Conservation (phyloP, 768 basidiomycete species). For the Cystobasidium ongulense region DNA sequence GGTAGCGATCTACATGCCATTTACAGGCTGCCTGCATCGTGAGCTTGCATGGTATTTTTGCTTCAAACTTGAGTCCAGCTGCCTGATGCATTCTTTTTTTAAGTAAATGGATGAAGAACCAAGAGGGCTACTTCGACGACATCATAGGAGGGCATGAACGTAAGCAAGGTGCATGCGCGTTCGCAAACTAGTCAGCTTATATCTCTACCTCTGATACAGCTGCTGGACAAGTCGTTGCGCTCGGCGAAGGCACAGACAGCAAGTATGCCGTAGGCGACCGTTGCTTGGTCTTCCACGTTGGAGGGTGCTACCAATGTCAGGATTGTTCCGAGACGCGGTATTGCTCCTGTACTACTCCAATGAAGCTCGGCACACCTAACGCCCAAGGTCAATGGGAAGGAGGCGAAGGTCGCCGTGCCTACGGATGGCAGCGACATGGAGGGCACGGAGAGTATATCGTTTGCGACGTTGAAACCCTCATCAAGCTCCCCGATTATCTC, state of each 20-base stretch:
- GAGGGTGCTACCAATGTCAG: conserved; percentile 6
- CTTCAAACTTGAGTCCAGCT: too few species aligned
- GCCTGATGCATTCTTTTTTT: background rate
- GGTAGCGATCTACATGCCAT: conserved; percentile 26
- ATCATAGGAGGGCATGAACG: conserved; percentile 24
- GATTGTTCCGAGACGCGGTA: conserved; percentile 25
- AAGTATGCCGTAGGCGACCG: conserved; percentile 12
- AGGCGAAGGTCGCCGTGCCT: conserved; percentile 6
- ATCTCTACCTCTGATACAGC: background rate
- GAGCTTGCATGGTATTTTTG: background rate
- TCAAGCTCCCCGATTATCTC: conserved; percentile 25
- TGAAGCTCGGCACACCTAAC: conserved; percentile 6
- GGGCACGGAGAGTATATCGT: conserved; percentile 30
- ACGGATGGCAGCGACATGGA: conserved; percentile 29
- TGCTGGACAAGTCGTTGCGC: conserved; percentile 8
- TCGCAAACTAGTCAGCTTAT: background rate
- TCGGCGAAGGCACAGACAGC: conserved; percentile 10
- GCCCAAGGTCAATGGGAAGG: conserved; percentile 7
- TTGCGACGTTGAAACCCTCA: conserved; percentile 19
- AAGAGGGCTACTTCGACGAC: conserved; percentile 24
- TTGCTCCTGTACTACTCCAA: conserved; percentile 15
- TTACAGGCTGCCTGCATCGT: conserved; percentile 15
- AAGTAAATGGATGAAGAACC: conserved; percentile 29
- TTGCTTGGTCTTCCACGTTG: conserved; percentile 25
- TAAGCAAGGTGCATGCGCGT: too few species aligned